Conservation (phyloP, 2,329 filamentous ascomycete species). For the Aspergillus clavatus region DNA sequence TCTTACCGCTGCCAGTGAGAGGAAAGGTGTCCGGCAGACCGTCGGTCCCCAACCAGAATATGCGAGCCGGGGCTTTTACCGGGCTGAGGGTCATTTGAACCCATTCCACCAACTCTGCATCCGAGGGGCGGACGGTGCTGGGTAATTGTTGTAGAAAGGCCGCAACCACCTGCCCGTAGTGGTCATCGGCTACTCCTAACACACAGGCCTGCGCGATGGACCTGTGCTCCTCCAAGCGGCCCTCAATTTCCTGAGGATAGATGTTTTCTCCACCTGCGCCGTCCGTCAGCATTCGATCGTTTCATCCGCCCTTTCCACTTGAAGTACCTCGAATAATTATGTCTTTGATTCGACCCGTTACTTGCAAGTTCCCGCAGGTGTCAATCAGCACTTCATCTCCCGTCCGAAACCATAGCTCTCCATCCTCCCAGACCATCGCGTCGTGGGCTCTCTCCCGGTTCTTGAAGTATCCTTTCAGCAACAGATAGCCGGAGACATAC, state of each 20-base stretch:
- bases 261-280: conserved; percentile 60
- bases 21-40: too few species aligned
- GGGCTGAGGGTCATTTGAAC: too few species aligned
- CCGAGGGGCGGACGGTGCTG: too few species aligned
- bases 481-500: conserved; percentile 66
- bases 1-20: too few species aligned
- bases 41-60: too few species aligned
- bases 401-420: conserved; percentile 55
- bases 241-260: conserved; percentile 66
- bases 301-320: too few species aligned
- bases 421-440: conserved; percentile 57
- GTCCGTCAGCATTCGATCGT: too few species aligned
- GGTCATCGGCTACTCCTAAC: conserved; percentile 55
- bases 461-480: conserved; percentile 46
- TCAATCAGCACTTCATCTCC: conserved; percentile 50
- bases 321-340: conserved; percentile 59
- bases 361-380: conserved; percentile 57
- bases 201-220: conserved; percentile 56
- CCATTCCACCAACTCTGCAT: background rate
- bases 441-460: conserved; percentile 50
- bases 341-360: conserved; percentile 69
- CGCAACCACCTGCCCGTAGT: conserved; percentile 20
- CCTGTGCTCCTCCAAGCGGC: conserved; percentile 57
- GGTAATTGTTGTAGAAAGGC: conserved; percentile 2
- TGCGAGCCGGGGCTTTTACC: too few species aligned